Evolutionary conservation across 2,329 filamentous ascomycete genomes (phyloP), one percentile per base, ranked within the genome.

Genomic region (Pseudogymnoascus sp.): DNA sequence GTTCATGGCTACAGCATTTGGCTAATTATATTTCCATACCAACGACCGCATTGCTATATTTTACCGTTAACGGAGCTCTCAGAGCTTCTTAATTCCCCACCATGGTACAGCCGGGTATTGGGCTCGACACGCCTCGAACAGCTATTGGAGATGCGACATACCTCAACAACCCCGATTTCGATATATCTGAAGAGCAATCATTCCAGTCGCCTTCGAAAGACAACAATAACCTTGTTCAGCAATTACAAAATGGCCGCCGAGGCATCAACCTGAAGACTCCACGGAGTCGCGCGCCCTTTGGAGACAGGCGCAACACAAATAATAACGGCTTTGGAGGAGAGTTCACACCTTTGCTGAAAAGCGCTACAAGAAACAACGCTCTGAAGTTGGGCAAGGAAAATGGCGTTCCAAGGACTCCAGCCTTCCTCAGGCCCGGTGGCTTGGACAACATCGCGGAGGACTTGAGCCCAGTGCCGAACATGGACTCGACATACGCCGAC

Each of bases 321-420:
- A 80, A 81, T 39, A 83, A 83, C 67, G 77, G 67, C 61, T 66
- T 87, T 45, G 84, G 81, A 51, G 85, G 84, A 63, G 96, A 99
- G 72, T 99, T 99, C 75, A 99, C 95, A 0, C 95, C 96, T 0
- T 80, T 99, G 69, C 85, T 99, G 74, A 96, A 96, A 76, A 92
- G 80, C 23, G 86, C 83, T n/a, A 88, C 84, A 73, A 82, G 79
- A 81, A 93, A 81, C 79, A 92, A 80, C 83, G 90, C 80, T 79
- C 88, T 80, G 76, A 84, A 77, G 67, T 83, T 74, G 76, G 85
- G 83, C 74, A 89, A 83, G 75, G 85, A 83, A 76, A 89, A 86
- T 75, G 80, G 76, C 64, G 80, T 79, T 13, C 78, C 83, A 19
- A 83, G 84, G 66, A 96, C 93, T 2, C 92, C 92, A 2, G 87